A percentile compares a stretch with the other conserved stretches of the same genome.
Evolutionary conservation across 371 early-diverging fungal species (phyloP).

Genomic region (Mucor racemosus): DNA sequence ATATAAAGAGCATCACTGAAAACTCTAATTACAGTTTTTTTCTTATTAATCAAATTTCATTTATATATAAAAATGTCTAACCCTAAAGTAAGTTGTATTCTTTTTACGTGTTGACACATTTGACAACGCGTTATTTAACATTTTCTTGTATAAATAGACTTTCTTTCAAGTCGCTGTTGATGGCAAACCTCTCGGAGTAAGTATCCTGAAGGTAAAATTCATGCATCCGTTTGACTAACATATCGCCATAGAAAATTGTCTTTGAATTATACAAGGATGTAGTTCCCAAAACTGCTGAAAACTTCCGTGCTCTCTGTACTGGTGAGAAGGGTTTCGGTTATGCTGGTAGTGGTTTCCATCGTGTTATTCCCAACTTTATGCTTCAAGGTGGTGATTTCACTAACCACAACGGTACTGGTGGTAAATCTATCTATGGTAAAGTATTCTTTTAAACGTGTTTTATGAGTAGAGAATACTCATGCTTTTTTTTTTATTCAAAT

Average conservation of each 20-base stretch:
- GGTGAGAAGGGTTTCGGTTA: constrained; percentile 84
- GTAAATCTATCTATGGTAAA: constrained; percentile 93
- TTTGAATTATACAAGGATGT: constrained; percentile 82
- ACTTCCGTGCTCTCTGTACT: constrained; percentile 89
- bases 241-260: constrained; percentile 46
- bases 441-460: background rate
- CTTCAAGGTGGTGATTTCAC: constrained; percentile 99
- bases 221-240: constrained; percentile 3
- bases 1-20: background rate
- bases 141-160: constrained; percentile 23
- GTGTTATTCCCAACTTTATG: constrained; percentile 96
- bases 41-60: background rate
- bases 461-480: background rate
- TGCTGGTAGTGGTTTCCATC: constrained; percentile 87
- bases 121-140: background rate
- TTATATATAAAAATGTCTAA: constrained; percentile 11
- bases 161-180: constrained; percentile 63
- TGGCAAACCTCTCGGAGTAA: constrained; percentile 57
- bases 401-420: constrained; percentile 94
- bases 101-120: background rate
- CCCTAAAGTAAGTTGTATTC: constrained; percentile 11
- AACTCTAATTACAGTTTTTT: background rate
- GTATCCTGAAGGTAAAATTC: constrained; percentile 10
- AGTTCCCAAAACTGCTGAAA: constrained; percentile 96
- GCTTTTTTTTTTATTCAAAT: background rate